Evolutionary conservation across 2,329 filamentous ascomycete species (phyloP), one percentile per base, ranked within the genome.

Genomic region (Alternaria ventricosa): DNA sequence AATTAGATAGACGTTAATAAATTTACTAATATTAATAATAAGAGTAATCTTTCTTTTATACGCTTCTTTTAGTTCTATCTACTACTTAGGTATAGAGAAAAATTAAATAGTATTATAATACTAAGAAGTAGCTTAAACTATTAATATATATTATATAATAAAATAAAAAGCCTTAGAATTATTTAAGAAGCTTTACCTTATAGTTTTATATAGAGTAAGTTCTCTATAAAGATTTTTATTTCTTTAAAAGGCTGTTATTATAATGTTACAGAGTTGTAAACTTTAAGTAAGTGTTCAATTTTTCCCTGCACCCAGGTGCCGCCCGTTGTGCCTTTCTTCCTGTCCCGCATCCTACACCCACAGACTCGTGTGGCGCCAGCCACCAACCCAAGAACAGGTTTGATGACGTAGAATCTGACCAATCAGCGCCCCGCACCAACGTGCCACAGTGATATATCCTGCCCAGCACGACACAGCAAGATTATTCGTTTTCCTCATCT

Each of bases 1-100:
- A 59, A 68, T 61, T 55, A 61, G 33, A 64, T 33, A 57, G 56
- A 68, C 20, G 11, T 60, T 23, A 50, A 67, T 3, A 11, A 57
- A 50, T 61, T 51, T 63, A 36, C 55, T 20, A 33, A 61, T 25
- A 50, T 51, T 11, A 49, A 55, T 15, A 54, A 63, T 59, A 36
- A 65, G 28, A 33, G 30, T 33, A 33, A 33, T 33, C 13, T 33
- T 33, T 33, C 30, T 33, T 13, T 33, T 33, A 33, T 33, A 33
- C 30, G 6, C 30, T 33, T 33, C 30, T 33, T 33, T 33, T 33
- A 33, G 30, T 33, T 33, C 30, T 33, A 33, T 33, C 30, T 33
- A 33, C 30, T 33, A 36, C 33, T n/a, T 36, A 36, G 30, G 30
- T 36, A n/a, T n/a, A 36, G 30, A n/a, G 30, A 36, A 36, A 36